Evolutionary conservation across 2,329 filamentous ascomycete species (phyloP), one percentile per base, ranked within the genome.

Genomic region (Cercospora berteroae): DNA sequence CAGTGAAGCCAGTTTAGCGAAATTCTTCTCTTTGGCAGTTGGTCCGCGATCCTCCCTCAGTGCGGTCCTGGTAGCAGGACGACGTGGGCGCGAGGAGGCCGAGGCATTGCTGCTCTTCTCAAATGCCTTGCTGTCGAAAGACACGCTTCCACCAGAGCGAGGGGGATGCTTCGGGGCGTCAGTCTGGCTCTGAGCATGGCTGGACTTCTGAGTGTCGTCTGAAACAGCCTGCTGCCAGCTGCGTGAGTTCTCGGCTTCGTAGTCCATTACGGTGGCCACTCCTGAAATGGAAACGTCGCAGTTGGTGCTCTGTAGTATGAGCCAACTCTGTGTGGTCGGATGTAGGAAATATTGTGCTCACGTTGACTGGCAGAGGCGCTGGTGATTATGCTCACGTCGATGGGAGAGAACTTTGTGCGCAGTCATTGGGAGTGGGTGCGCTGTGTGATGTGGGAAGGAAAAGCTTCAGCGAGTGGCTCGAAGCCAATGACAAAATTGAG

Each of bases 1-100:
- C 10, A 73, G 68, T 7, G 72, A 74, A 16, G 67, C 57, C 10
- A 73, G 27, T 57, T 71, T 75, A 5, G 68, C 61, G 48, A 74
- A 76, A 12, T 60, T 36, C 13, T 12, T 64, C 6, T 29, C 56
- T 20, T 50, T 44, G 25, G 29, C 56, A 20, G 25, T 33, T 55
- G 48, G 60, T 52, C 42, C 27, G n/a, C 60, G 60, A 20, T 62
- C 60, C 8, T 62, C 42, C 16, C 27, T 44, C 5, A 55, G 42
- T 27, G 44, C 44, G 16, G 8, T 29, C 25, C 31, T 56, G 52
- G 3, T 31, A 18, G 13, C 25, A 29, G 52, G 44, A 20, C 18
- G 44, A 20, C 44, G 44, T 20, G 44, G 44, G 44, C 20, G 18
- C 23, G 44, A 50, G 20, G 9, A 50, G 44, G 20, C 20, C 10